Evolutionary conservation across 345 rosid genomes (phyloP).

Genomic region (Eucalyptus melliodora): DNA sequence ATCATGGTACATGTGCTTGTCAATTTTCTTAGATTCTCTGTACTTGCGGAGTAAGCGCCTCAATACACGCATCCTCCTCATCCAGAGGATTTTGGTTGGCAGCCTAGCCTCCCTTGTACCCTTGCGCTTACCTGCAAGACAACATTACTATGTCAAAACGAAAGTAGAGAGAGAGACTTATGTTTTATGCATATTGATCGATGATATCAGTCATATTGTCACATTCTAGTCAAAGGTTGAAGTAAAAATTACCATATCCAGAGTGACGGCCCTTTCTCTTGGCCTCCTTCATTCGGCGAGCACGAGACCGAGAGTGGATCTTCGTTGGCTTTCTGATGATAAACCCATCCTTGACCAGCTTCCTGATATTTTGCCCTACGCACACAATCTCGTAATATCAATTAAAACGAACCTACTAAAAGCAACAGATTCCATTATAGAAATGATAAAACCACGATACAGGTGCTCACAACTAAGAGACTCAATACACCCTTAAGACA

Average conservation of each 20-base stretch:
- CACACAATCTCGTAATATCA: background rate
- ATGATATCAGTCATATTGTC: background rate
- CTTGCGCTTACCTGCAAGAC: slow-evolving; percentile 69
- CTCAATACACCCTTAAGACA: background rate
- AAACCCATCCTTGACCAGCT: slow-evolving; percentile 92
- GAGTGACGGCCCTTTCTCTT: slow-evolving; percentile 96
- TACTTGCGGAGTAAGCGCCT: slow-evolving; percentile 88
- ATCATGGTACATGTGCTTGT: slow-evolving; percentile 96
- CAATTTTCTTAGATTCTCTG: slow-evolving; percentile 87
- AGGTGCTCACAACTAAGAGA: background rate
- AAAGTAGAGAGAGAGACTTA: background rate
- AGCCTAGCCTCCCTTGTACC: slow-evolving; percentile 97
- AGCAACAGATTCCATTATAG: background rate
- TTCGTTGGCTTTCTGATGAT: slow-evolving; percentile 95
- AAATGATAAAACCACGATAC: background rate
- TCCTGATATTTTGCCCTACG: slow-evolving; percentile 92
- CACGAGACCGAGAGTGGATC: slow-evolving; percentile 94
- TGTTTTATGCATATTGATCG: background rate
- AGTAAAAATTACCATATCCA: slow-evolving; percentile 55
- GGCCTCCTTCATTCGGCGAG: slow-evolving; percentile 75
- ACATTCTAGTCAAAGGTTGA: background rate
- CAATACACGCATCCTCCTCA: slow-evolving; percentile 93
- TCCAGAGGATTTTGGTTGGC: slow-evolving; percentile 91
- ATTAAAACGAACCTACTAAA: background rate
- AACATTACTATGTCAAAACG: background rate